phyloP scores from a whole-genome alignment of 2,329 filamentous ascomycete genomes.

The Septoria linicola region DNA sequence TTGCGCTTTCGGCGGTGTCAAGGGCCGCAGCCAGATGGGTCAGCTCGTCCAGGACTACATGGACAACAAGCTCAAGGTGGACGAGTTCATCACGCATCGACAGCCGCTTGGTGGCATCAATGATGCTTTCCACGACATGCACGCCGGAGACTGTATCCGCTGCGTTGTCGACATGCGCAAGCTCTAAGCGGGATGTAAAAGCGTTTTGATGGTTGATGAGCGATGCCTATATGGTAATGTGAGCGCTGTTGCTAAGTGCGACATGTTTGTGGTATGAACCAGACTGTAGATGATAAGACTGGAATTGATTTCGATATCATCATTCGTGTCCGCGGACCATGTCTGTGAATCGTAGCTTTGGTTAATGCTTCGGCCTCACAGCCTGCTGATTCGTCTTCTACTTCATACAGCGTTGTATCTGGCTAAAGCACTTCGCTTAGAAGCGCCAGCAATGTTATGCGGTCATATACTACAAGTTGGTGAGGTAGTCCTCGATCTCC shows the following conservation, averaged over 20 bases:
- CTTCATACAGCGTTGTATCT: slow-evolving; percentile 16
- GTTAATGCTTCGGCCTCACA: too few relatives aligned
- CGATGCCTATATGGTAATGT: slow-evolving; percentile 3
- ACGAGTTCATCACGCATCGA: slow-evolving; percentile 98
- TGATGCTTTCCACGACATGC: slow-evolving; percentile 88
- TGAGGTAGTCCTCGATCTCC: slow-evolving; percentile 99
- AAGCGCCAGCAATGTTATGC: slow-evolving; percentile 15
- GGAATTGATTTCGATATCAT: background rate
- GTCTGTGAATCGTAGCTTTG: background rate
- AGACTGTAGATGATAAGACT: too few relatives aligned
- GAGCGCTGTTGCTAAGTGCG: background rate
- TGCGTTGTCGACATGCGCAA: slow-evolving; percentile 73
- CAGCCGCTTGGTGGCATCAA: slow-evolving; percentile 83
- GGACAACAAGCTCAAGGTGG: slow-evolving; percentile 87
- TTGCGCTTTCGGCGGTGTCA: slow-evolving; percentile 96
- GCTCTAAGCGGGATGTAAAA: slow-evolving; percentile 20
- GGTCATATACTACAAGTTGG: slow-evolving; percentile 72
- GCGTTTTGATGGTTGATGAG: slow-evolving; percentile 2
- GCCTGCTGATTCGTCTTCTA: slow-evolving; percentile 4
- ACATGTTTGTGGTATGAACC: background rate
- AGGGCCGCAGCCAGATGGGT: slow-evolving; percentile 89
- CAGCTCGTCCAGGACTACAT: slow-evolving; percentile 87
- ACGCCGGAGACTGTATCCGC: slow-evolving; percentile 93
- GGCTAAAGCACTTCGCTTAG: background rate
- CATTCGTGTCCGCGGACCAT: background rate